Conservation (phyloP, 2,329 filamentous ascomycete species). For the Colletotrichum sp. region DNA sequence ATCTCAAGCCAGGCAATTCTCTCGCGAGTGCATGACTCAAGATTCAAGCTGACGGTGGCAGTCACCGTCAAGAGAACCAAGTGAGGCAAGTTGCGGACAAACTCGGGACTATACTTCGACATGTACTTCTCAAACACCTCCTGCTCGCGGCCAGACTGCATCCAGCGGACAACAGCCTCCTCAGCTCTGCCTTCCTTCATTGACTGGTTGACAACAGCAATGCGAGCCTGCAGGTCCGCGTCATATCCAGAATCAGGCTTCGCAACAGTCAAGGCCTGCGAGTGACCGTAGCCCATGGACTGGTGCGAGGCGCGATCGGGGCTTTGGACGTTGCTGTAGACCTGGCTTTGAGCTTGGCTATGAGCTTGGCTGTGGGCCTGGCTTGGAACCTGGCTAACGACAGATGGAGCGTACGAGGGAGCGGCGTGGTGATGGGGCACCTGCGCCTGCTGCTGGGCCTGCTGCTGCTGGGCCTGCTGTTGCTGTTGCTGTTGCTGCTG, state of each 20-base stretch:
- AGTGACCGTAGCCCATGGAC: constrained; percentile 19
- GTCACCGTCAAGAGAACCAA: constrained; percentile 69
- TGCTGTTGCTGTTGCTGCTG: constrained; percentile 27
- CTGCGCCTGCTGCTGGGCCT: constrained; percentile 18
- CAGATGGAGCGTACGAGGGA: constrained; percentile 12
- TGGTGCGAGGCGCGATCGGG: constrained; percentile 19
- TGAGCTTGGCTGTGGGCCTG: constrained; percentile 24
- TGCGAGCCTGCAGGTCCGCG: constrained; percentile 58
- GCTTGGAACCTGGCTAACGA: constrained; percentile 15
- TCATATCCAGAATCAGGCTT: constrained; percentile 27
- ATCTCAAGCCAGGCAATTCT: constrained; percentile 67
- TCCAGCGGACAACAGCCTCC: constrained; percentile 69
- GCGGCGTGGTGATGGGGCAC: constrained; percentile 13
- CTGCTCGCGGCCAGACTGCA: constrained; percentile 66
- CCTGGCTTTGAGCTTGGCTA: constrained; percentile 25
- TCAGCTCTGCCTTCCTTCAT: constrained; percentile 68
- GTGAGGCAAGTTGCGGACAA: constrained; percentile 62
- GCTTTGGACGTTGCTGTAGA: constrained; percentile 25
- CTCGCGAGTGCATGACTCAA: constrained; percentile 59
- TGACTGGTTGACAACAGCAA: constrained; percentile 64
- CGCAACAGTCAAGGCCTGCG: constrained; percentile 19
- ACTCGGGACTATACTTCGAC: constrained; percentile 53
- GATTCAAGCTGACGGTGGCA: constrained; percentile 65
- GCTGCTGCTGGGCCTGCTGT: constrained; percentile 20
- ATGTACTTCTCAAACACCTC: constrained; percentile 66